Conservation (phyloP, 2,329 filamentous ascomycete species). For the Diplodia scrobiculata region DNA sequence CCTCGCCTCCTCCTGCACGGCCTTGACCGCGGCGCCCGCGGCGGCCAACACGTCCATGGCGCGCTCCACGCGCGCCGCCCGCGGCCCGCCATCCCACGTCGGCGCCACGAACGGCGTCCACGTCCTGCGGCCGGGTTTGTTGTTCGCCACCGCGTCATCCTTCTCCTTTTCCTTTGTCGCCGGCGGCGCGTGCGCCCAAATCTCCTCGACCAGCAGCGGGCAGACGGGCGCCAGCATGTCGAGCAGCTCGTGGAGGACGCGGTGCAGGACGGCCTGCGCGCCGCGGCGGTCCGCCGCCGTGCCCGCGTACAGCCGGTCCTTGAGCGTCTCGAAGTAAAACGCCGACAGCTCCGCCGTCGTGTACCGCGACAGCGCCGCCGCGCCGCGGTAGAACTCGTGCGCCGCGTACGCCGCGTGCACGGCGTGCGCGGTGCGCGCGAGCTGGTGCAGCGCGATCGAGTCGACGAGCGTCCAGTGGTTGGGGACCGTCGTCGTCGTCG, state of each 20-base stretch:
- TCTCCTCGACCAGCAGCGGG: conserved; percentile 83
- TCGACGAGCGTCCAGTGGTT: conserved; percentile 33
- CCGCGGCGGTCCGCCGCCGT: conserved; percentile 63
- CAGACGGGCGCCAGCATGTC: conserved; percentile 79
- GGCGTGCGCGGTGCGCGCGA: conserved; percentile 65
- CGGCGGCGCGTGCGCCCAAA: conserved; percentile 74
- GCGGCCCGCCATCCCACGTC: neutral
- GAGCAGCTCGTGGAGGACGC: conserved; percentile 71
- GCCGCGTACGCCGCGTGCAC: conserved; percentile 67
- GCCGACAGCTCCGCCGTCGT: conserved; percentile 80
- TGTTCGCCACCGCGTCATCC: conserved; percentile 44
- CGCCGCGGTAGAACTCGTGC: conserved; percentile 80
- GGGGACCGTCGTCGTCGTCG: conserved; percentile 14
- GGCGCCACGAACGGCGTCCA: conserved; percentile 35
- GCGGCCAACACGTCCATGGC: conserved; percentile 47
- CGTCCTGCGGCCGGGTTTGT: conserved; percentile 33
- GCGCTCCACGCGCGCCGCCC: conserved; percentile 37
- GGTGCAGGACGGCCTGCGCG: conserved; percentile 59
- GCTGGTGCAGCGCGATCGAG: conserved; percentile 74
- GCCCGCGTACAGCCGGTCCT: conserved; percentile 88
- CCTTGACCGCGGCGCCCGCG: conserved; percentile 69
- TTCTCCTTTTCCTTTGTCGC: conserved; percentile 49
- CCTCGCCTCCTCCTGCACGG: conserved; percentile 72
- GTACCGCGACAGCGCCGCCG: conserved; percentile 76
- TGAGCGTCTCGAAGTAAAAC: conserved; percentile 90